phyloP scores from a whole-genome alignment of 768 basidiomycete species.

The Psilocybe cubensis region DNA sequence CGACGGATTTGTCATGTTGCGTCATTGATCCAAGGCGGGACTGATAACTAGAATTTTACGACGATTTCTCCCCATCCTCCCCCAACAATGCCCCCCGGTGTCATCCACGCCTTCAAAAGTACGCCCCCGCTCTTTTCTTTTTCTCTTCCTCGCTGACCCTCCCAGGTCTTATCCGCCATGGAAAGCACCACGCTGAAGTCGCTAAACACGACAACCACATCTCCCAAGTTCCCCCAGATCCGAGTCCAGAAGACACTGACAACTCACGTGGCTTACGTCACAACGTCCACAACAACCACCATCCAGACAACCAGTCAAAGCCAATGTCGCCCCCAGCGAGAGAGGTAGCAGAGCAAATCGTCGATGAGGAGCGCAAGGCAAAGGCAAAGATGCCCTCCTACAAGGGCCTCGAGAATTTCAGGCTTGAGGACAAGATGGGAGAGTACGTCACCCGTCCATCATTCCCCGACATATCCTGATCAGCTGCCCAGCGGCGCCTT shows the following conservation, averaged over 20 bases:
- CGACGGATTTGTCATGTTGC: constrained; percentile 6
- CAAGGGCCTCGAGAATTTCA: constrained; percentile 82
- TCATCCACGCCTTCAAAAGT: constrained; percentile 93
- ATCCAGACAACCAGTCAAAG: constrained; percentile 22
- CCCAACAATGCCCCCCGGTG: constrained; percentile 60
- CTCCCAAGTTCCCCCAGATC: constrained; percentile 6
- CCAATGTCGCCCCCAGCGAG: constrained; percentile 30
- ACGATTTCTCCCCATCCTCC: constrained; percentile 1
- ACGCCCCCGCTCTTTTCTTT: constrained; percentile 25
- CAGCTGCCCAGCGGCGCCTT: constrained; percentile 77
- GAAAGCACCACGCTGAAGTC: constrained; percentile 50
- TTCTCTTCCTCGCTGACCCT: constrained; percentile 14
- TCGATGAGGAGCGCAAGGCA: constrained; percentile 74
- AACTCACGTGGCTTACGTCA: constrained; percentile 34
- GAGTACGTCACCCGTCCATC: constrained; percentile 63
- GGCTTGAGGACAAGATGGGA: constrained; percentile 86
- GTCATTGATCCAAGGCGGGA: constrained; percentile 23
- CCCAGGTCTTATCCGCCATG: constrained; percentile 81
- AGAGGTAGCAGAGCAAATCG: constrained; percentile 66
- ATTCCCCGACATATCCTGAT: constrained; percentile 19
- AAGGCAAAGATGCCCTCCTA: constrained; percentile 84
- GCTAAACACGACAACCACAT: constrained; percentile 29
- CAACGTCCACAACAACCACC: constrained; percentile 36
- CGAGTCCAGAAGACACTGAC: constrained; percentile 19
- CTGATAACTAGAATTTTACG: constrained; percentile 11